Conservation (phyloP, 2,329 filamentous ascomycete genomes). For the Sporothrix phasma region DNA sequence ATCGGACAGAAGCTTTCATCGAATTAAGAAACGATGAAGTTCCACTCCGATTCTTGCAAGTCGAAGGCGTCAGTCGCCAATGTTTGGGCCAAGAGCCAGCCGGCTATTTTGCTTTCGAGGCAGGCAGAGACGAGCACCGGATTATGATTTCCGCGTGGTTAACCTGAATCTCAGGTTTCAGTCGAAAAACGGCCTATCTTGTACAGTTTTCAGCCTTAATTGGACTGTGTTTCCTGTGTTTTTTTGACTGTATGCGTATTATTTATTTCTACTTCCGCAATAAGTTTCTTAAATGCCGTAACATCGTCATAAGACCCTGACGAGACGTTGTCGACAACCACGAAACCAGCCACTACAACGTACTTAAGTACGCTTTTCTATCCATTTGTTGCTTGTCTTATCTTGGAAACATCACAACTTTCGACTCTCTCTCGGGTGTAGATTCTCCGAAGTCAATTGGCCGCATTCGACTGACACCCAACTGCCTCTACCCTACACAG, state of each 20-base stretch:
- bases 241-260: too few species aligned
- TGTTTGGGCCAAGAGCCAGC: neutral
- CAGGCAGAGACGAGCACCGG: neutral
- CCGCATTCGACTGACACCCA: too few species aligned
- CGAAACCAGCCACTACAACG: neutral
- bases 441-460: neutral
- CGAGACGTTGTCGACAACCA: neutral
- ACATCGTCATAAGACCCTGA: neutral
- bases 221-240: too few species aligned
- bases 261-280: too few species aligned
- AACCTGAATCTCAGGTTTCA: neutral
- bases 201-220: too few species aligned
- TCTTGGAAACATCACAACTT: neutral
- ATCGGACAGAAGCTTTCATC: neutral
- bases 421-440: neutral
- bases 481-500: too few species aligned
- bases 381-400: neutral
- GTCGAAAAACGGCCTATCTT: neutral
- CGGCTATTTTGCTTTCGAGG: neutral
- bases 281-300: too few species aligned
- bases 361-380: neutral
- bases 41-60: too few species aligned
- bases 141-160: too few species aligned
- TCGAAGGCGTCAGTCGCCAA: too few species aligned
- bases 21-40: too few species aligned